Conservation (phyloP, 257 asterid genomes). For the Gentiana dahurica region DNA sequence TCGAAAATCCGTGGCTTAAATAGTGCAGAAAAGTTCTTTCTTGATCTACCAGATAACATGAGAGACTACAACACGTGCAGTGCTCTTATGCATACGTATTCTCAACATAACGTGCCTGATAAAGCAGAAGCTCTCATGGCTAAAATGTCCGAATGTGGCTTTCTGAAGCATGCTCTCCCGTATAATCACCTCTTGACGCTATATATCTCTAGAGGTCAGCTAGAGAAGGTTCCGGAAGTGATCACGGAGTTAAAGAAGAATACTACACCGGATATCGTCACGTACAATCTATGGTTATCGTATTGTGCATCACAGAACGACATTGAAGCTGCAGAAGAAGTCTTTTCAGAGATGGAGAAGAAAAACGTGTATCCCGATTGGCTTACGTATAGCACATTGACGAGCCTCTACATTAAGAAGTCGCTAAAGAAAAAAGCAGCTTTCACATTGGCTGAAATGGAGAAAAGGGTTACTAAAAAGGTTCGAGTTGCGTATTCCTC, state of each 20-base stretch:
- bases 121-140: slow-evolving; percentile 80
- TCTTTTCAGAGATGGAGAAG: slow-evolving; percentile 46
- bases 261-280: slow-evolving; percentile 70
- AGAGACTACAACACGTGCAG: slow-evolving; percentile 60
- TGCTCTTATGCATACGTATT: slow-evolving; percentile 87
- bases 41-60: slow-evolving; percentile 72
- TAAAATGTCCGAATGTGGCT: slow-evolving; percentile 72
- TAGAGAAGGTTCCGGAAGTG: slow-evolving; percentile 50
- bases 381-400: slow-evolving; percentile 85
- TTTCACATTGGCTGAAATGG: slow-evolving; percentile 68
- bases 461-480: slow-evolving; percentile 50
- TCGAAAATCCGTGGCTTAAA: slow-evolving; percentile 75
- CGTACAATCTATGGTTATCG: slow-evolving; percentile 70
- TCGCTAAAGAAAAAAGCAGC: slow-evolving; percentile 65
- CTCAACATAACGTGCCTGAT: slow-evolving; percentile 39
- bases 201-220: slow-evolving; percentile 50
- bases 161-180: slow-evolving; percentile 67
- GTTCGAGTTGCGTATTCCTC: slow-evolving; percentile 62
- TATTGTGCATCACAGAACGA: slow-evolving; percentile 58
- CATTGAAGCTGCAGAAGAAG: slow-evolving; percentile 58
- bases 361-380: slow-evolving; percentile 73
- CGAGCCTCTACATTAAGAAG: slow-evolving; percentile 64
- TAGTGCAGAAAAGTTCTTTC: slow-evolving; percentile 82
- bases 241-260: slow-evolving; percentile 55
- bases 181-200: slow-evolving; percentile 79